Percentiles rank a stretch among this genome's conserved stretches.
These are phyloP conservation scores for Neoboletus subvelutipes DNA, from an alignment of 768 basidiomycete species.

Conservation along the genomic window DNA sequence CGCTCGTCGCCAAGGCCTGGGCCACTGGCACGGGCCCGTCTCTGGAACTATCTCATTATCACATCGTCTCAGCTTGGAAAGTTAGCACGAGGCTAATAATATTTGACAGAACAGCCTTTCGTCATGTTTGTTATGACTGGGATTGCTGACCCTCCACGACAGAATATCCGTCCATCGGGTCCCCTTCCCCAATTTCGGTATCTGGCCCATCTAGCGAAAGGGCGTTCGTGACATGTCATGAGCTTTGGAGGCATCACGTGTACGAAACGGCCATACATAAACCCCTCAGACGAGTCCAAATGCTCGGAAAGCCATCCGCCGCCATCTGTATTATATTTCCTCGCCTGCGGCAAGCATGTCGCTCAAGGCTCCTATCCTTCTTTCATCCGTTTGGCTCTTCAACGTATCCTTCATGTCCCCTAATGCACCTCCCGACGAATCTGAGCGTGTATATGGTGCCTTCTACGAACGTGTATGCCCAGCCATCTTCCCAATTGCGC, in stretches of 20 bases:
- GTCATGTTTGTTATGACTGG: neutral
- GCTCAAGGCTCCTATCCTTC: slow-evolving; percentile 23
- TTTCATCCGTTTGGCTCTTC: slow-evolving; percentile 29
- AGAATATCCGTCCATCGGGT: neutral
- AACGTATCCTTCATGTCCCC: slow-evolving; percentile 28
- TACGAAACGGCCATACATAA: slow-evolving; percentile 14
- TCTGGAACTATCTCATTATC: neutral
- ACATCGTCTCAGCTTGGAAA: neutral
- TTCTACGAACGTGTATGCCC: slow-evolving; percentile 28
- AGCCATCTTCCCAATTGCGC: slow-evolving; percentile 18
- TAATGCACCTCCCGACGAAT: slow-evolving; percentile 16
- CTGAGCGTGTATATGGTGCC: slow-evolving; percentile 19
- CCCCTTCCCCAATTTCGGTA: slow-evolving; percentile 1
- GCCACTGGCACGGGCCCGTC: no score
- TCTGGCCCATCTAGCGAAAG: neutral
- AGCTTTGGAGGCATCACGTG: slow-evolving; percentile 15
- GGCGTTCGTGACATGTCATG: neutral
- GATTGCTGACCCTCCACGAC: neutral
- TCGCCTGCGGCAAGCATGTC: slow-evolving; percentile 13
- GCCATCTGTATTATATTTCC: neutral
- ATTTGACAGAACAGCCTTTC: neutral
- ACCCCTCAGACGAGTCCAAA: neutral
- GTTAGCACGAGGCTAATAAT: neutral
- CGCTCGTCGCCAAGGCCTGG: neutral
- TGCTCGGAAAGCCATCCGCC: neutral